Conservation (phyloP, 2,329 filamentous ascomycete genomes). For the Lasiodiplodia hormozganensis region DNA sequence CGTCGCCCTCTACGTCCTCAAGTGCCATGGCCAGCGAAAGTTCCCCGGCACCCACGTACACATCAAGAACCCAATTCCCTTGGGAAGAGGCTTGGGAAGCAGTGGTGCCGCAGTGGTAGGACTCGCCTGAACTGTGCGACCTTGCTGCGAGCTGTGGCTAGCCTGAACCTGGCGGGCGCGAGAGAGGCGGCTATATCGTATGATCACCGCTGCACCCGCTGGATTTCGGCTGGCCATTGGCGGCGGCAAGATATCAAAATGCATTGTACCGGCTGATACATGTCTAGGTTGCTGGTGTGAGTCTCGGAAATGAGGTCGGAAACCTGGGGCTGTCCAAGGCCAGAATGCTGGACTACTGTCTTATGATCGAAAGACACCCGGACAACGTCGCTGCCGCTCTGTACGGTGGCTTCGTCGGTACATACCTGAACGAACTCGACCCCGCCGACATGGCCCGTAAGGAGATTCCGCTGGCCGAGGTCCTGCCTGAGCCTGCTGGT, state of each 20-base stretch:
- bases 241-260: slow-evolving; percentile 8
- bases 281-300: slow-evolving; percentile 75
- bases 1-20: slow-evolving; percentile 90
- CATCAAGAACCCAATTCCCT: slow-evolving; percentile 92
- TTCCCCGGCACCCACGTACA: slow-evolving; percentile 94
- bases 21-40: slow-evolving; percentile 84
- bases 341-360: slow-evolving; percentile 89
- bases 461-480: slow-evolving; percentile 93
- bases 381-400: slow-evolving; percentile 82
- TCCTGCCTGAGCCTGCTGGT: slow-evolving; percentile 86
- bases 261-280: slow-evolving; percentile 24
- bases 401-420: slow-evolving; percentile 95
- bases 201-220: neutral
- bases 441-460: slow-evolving; percentile 88
- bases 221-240: slow-evolving; percentile 17
- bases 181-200: slow-evolving; percentile 3
- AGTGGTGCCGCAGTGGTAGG: slow-evolving; percentile 85
- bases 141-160: slow-evolving; percentile 10
- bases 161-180: neutral
- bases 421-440: slow-evolving; percentile 90
- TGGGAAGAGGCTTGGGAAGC: slow-evolving; percentile 91
- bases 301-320: slow-evolving; percentile 88
- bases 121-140: slow-evolving; percentile 18
- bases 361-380: slow-evolving; percentile 80
- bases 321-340: slow-evolving; percentile 78